Conservation (phyloP, 2,329 filamentous ascomycete species). For the Stagonosporopsis chrysanthemi region DNA sequence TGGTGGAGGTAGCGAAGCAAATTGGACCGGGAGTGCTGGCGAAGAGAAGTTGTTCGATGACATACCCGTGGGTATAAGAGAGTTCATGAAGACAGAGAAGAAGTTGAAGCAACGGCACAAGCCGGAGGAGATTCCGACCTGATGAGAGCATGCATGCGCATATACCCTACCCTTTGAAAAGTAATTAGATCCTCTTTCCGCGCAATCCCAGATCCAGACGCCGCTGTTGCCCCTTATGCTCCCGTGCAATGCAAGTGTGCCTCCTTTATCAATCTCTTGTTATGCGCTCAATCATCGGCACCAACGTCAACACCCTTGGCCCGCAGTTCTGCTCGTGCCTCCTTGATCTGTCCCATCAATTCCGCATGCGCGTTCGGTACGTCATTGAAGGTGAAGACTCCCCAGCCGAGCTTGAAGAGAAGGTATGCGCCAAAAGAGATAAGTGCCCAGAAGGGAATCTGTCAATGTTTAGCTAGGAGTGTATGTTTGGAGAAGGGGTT, state of each 20-base stretch:
- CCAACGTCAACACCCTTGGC: slow-evolving; percentile 80
- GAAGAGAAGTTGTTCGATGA: slow-evolving; percentile 76
- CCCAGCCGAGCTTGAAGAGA: slow-evolving; percentile 88
- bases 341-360: slow-evolving; percentile 82
- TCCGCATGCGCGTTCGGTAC: slow-evolving; percentile 90
- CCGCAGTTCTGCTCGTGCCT: slow-evolving; percentile 77
- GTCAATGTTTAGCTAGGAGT: slow-evolving; percentile 17
- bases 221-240: slow-evolving; percentile 14
- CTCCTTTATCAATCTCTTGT: not conserved
- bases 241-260: slow-evolving; percentile 15
- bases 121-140: slow-evolving; percentile 57
- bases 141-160: slow-evolving; percentile 18
- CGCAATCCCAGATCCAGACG: slow-evolving; percentile 9
- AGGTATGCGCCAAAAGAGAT: slow-evolving; percentile 92
- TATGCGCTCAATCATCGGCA: slow-evolving; percentile 45
- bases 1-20: slow-evolving; percentile 75
- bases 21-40: slow-evolving; percentile 61
- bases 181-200: slow-evolving; percentile 6
- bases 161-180: slow-evolving; percentile 26
- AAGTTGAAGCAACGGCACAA: slow-evolving; percentile 78
- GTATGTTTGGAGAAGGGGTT: not conserved
- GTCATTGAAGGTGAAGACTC: slow-evolving; percentile 96
- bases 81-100: slow-evolving; percentile 98
- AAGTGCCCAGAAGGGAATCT: slow-evolving; percentile 93
- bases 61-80: slow-evolving; percentile 89